Percentiles rank a stretch among this genome's conserved stretches.
phyloP scores from a whole-genome alignment of 176 grass and related monocot species.

The Oryza rufipogon region DNA sequence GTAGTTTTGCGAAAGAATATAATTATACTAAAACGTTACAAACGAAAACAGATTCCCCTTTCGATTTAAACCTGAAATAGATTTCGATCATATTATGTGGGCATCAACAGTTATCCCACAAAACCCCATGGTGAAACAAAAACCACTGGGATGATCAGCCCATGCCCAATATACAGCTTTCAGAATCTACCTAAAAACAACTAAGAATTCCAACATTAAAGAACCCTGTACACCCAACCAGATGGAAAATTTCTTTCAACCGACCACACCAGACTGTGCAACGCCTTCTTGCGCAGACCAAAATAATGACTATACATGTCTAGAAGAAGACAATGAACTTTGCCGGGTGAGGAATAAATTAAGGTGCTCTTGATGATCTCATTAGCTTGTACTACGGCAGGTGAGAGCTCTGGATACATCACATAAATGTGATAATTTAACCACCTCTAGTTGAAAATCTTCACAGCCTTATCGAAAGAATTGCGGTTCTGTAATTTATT shows the following conservation, averaged over 20 bases:
- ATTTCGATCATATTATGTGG: neutral
- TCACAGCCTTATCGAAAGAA: conserved; percentile 77
- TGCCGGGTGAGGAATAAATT: conserved; percentile 6
- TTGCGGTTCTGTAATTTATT: conserved; percentile 63
- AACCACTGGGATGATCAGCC: neutral
- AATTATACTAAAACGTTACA: neutral
- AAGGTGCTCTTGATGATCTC: conserved; percentile 18
- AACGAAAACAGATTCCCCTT: neutral
- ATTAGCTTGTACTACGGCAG: neutral
- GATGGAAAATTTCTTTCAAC: conserved; percentile 32
- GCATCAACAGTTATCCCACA: neutral
- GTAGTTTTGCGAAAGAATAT: neutral
- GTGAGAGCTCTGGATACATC: conserved; percentile 6
- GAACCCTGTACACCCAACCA: conserved; percentile 50
- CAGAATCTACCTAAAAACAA: conserved; percentile 26
- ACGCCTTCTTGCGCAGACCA: conserved; percentile 29
- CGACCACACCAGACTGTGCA: conserved; percentile 26
- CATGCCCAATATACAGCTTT: conserved; percentile 41
- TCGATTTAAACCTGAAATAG: conserved; percentile 7
- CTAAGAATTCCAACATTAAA: conserved; percentile 4
- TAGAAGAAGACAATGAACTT: neutral
- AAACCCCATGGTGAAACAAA: neutral
- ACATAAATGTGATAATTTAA: neutral
- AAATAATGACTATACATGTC: conserved; percentile 19
- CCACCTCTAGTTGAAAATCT: conserved; percentile 67